These are phyloP conservation scores for Stephanodiscus triporus DNA, from an alignment of 108 stramenopile species.

Conservation along the genomic window DNA sequence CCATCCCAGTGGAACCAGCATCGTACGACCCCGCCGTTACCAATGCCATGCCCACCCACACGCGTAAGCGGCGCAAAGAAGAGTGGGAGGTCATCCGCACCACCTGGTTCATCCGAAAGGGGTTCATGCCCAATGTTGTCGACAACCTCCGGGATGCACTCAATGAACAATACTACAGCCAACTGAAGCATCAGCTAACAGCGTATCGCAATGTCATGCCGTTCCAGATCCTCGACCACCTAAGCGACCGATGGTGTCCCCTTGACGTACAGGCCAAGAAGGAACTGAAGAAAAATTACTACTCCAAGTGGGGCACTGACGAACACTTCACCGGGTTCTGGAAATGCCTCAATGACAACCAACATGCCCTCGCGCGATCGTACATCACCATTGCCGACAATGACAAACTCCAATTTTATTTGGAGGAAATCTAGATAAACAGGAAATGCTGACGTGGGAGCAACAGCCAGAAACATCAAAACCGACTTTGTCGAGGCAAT, in stretches of 20 bases:
- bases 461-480: too few relatives aligned
- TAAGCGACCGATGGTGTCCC: background rate
- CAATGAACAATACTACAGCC: background rate
- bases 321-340: background rate
- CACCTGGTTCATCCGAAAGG: conserved; percentile 1
- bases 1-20: background rate
- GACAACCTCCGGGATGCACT: conserved; percentile 4
- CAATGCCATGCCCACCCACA: background rate
- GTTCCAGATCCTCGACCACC: background rate
- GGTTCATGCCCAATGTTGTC: background rate
- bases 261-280: background rate
- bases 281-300: background rate
- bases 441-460: too few relatives aligned
- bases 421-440: too few relatives aligned
- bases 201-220: background rate
- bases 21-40: background rate
- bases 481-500: too few relatives aligned
- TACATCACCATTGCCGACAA: background rate
- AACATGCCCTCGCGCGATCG: background rate
- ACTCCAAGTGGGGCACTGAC: background rate
- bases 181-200: background rate
- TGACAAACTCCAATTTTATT: background rate
- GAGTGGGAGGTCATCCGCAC: background rate
- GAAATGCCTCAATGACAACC: background rate
- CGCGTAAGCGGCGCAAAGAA: background rate